Base-by-base conservation (phyloP, 495 filamentous ascomycete species). In the Penicillium herquei region DNA sequence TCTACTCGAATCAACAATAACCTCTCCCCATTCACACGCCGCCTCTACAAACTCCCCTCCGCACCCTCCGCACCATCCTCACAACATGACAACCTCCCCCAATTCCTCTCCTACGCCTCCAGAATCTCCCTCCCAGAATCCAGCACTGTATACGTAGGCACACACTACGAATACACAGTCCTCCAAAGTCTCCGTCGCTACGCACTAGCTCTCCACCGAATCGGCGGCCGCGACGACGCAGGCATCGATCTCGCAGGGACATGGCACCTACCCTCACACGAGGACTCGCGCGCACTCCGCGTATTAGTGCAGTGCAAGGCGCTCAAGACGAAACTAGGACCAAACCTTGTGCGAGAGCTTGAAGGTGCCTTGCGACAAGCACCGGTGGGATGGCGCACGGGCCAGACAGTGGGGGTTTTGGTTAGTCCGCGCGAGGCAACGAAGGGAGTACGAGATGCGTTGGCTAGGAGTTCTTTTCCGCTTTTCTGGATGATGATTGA, bases 251-350 rank as follows among this genome's bases (percentile, higher is more conserved):
- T 97, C 0, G 72, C 91, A 3, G 92, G 92, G 18, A 83, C 83
- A 14, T 98, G 93, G 93, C 70, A 76, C 11, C 69, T 91, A 7
- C 84, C 86, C 9, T 53, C 58, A 41, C 62, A 59, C 18, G 71
- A 76, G 5, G 64, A 55, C 42, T 61, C 65, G 49, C 70, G 48
- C 2, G 78, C 83, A 0, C 54, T 94, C 5, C 81, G 79, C 48
- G 83, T 91, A 1, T 60, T 96, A 5, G 74, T 91, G 17, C 92
- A 96, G 66, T 98, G 94, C 75, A 98, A 97, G 72, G 81, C 82
- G 14, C 55, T 78, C 16, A 76, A 75, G 54, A 63, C 74, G 18
- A 82, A 77, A 54, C 63, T 83, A 3, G 78, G 81, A 0, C 92
- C 92, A 21, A 77, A 81, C 35, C 71, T 86, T 43, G 77, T 96